Conservation (phyloP, 2,329 filamentous ascomycete genomes). For the Fusarium zealandicum region DNA sequence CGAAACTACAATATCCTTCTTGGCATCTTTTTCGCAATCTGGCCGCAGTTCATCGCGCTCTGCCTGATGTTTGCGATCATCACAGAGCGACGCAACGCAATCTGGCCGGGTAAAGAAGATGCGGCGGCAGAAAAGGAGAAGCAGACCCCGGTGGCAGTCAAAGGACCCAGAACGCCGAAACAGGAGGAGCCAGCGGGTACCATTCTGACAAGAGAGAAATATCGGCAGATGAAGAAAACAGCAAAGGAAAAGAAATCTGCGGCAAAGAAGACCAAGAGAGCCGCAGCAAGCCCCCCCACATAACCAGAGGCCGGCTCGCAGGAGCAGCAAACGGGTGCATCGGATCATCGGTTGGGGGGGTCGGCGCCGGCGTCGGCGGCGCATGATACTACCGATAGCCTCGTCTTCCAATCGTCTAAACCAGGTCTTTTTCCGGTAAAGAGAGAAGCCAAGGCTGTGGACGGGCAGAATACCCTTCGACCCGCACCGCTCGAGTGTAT, state of each 20-base stretch:
- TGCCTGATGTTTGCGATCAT: constrained; percentile 41
- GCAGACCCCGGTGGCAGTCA: neutral
- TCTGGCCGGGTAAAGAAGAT: constrained; percentile 39
- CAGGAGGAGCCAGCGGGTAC: too few species aligned
- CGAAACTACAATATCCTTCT: constrained; percentile 30
- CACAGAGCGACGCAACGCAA: constrained; percentile 32
- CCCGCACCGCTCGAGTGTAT: constrained; percentile 27
- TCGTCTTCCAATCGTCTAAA: neutral
- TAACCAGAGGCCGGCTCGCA: too few species aligned
- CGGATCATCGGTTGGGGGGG: too few species aligned
- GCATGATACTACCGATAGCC: too few species aligned
- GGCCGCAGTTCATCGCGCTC: constrained; percentile 39
- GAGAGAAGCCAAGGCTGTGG: constrained; percentile 3
- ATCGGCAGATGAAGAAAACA: too few species aligned
- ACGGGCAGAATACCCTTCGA: constrained; percentile 8
- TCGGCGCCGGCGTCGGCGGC: too few species aligned
- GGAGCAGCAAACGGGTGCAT: too few species aligned
- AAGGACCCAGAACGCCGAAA: too few species aligned
- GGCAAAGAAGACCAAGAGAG: too few species aligned
- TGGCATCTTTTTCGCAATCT: constrained; percentile 32
- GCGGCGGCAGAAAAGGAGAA: constrained; percentile 15
- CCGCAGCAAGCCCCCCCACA: too few species aligned
- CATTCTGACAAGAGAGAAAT: too few species aligned
- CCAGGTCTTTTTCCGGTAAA: constrained; percentile 36
- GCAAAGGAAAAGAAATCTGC: too few species aligned